phyloP scores from a whole-genome alignment of 2,329 filamentous ascomycete genomes.

The Fusarium zealandicum region DNA sequence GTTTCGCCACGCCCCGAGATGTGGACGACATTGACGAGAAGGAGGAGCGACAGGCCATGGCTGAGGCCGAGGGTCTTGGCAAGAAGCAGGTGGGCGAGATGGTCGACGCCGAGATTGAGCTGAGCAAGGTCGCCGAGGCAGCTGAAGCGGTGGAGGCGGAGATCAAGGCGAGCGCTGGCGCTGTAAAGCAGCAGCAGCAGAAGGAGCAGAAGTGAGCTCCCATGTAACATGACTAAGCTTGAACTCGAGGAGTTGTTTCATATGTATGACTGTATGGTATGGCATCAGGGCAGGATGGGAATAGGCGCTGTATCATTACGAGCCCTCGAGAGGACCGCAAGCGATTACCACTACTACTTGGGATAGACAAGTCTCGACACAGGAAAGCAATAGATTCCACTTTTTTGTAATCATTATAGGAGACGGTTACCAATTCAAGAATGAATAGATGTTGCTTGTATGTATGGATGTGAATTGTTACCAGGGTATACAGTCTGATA shows the following conservation, averaged over 20 bases:
- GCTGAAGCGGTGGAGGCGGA: conserved; percentile 33
- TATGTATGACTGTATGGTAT: conserved; percentile 45
- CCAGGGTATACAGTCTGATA: neutral
- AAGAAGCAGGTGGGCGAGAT: conserved; percentile 62
- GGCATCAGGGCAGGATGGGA: conserved; percentile 37
- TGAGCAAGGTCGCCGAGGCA: conserved; percentile 42
- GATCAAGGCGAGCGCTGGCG: conserved; percentile 39
- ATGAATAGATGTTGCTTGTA: neutral
- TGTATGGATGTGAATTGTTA: neutral
- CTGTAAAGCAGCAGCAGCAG: conserved; percentile 48
- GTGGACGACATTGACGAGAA: conserved; percentile 94
- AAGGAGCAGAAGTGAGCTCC: conserved; percentile 12
- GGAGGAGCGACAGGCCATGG: conserved; percentile 70
- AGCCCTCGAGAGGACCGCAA: conserved; percentile 27
- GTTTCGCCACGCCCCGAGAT: conserved; percentile 80
- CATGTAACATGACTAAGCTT: conserved; percentile 37
- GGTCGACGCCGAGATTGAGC: conserved; percentile 62
- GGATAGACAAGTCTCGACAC: conserved; percentile 42
- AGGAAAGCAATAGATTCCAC: conserved; percentile 44
- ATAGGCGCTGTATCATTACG: conserved; percentile 41
- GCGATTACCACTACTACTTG: conserved; percentile 30
- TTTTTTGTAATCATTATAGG: conserved; percentile 33
- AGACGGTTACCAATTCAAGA: neutral
- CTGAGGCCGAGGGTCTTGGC: conserved; percentile 56
- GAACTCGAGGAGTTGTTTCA: conserved; percentile 36